phyloP scores from a whole-genome alignment of 2,329 filamentous ascomycete genomes.

The Moelleriella libera region DNA sequence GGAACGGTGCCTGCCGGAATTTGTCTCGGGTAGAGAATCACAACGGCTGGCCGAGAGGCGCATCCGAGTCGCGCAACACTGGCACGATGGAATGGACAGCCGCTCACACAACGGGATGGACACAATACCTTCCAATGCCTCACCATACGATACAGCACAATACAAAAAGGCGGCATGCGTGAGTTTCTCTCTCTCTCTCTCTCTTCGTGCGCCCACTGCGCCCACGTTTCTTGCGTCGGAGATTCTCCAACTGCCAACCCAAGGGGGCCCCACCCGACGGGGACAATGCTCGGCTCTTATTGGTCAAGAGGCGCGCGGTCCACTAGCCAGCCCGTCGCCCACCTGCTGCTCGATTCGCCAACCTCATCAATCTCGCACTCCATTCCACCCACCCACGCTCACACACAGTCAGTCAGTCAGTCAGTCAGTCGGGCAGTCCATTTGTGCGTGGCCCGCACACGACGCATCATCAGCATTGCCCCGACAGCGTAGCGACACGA shows the following conservation, averaged over 20 bases:
- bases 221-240: not conserved
- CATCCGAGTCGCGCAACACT: too few species aligned
- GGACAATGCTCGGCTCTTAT: not conserved
- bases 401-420: not conserved
- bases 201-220: not conserved
- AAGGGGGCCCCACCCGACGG: not conserved
- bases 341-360: not conserved
- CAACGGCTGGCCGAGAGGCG: too few species aligned
- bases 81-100: too few species aligned
- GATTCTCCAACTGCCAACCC: not conserved
- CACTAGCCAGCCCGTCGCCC: not conserved
- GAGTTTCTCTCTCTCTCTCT: not conserved
- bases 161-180: too few species aligned
- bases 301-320: not conserved
- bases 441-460: not conserved
- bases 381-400: not conserved
- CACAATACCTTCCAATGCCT: too few species aligned
- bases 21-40: too few species aligned
- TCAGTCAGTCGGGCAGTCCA: not conserved
- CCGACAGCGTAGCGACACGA: not conserved
- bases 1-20: too few species aligned
- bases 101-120: too few species aligned
- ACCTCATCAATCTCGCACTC: not conserved
- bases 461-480: not conserved
- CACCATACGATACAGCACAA: too few species aligned